A percentile compares a stretch with the other conserved stretches of the same genome.
These are phyloP conservation scores for Fraxinus sp. DNA, from an alignment of 305 asterid genomes.

Conservation along the genomic window DNA sequence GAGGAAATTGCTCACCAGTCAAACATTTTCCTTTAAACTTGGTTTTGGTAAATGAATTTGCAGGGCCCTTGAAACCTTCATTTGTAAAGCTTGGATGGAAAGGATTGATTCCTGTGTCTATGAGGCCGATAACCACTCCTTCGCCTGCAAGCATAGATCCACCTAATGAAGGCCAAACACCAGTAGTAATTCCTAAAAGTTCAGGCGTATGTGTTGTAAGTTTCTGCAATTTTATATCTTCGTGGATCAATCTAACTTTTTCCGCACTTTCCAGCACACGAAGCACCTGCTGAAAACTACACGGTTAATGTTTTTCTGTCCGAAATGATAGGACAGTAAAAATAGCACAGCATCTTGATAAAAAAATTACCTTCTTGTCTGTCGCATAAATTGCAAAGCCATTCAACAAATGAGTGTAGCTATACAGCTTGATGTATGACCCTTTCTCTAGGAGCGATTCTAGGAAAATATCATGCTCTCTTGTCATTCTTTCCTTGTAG, in stretches of 20 bases:
- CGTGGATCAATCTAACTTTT: conserved; percentile 45
- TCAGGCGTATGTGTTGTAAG: conserved; percentile 68
- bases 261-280: conserved; percentile 32
- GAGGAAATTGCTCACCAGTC: conserved; percentile 39
- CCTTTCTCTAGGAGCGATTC: conserved; percentile 39
- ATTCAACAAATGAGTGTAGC: conserved; percentile 63
- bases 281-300: conserved; percentile 36
- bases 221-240: conserved; percentile 55
- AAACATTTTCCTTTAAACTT: conserved; percentile 57
- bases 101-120: conserved; percentile 72
- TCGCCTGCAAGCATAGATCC: conserved; percentile 50
- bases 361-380: conserved; percentile 33
- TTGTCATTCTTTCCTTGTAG: conserved; percentile 39
- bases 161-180: conserved; percentile 60
- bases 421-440: conserved; percentile 50
- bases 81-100: conserved; percentile 55
- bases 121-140: conserved; percentile 62
- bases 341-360: not conserved
- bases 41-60: conserved; percentile 8
- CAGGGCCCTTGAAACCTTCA: conserved; percentile 1
- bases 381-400: conserved; percentile 57
- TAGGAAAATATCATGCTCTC: conserved; percentile 52
- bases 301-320: not conserved
- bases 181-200: conserved; percentile 42
- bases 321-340: not conserved